Base-by-base conservation (phyloP, 352 stramenopile species). In the Hyaloperonospora brassicae region DNA sequence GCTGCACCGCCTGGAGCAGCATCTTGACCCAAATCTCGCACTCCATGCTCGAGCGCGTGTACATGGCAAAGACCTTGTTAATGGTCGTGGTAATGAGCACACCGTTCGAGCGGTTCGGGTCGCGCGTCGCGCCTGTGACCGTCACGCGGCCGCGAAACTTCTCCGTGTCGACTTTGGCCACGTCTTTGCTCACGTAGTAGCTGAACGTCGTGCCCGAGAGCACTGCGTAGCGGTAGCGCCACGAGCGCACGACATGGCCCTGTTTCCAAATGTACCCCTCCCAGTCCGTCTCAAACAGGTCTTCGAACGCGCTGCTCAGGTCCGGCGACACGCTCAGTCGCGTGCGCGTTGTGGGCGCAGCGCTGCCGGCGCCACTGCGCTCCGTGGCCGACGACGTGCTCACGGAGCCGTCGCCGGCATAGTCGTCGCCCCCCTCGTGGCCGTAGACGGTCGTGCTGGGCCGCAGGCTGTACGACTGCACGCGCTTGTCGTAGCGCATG, bases 251-350 rank as follows among this genome's bases (percentile, higher is more conserved):
- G 50, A 93, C 83, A 47, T 93, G 80, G 22, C 83, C 81, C 57
- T 93, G 83, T 50, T 93, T 93, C 81, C 81, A 91, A 43, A 91
- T 74, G 55, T 93, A 93, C 5, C 83, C 83, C 57, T 93, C 83
- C 83, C 83, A 93, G 60, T 93, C 82, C 38, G 83, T 93, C 60
- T 93, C 83, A 39, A 89, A 89, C 55, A 88, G 73, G 50, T 93
- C 82, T 35, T 93, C 82, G 30, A 87, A 89, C 13, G 78, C 68
- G 56, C 78, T 70, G 40, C 58, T 80, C n/a, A 84, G 65, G 52
- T 90, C 79, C 0, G 76, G 75, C 9, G 76, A 90, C 2, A 88
- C 76, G 48, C 79, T 89, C 7, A 86, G 54, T 0, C 79, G 73
- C 17, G 65, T 67, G 31, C 61, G 66, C 34, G 64, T 72, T 5